These are phyloP conservation scores for Claviceps sp. DNA, from an alignment of 2,329 filamentous ascomycete species.

Conservation along the genomic window DNA sequence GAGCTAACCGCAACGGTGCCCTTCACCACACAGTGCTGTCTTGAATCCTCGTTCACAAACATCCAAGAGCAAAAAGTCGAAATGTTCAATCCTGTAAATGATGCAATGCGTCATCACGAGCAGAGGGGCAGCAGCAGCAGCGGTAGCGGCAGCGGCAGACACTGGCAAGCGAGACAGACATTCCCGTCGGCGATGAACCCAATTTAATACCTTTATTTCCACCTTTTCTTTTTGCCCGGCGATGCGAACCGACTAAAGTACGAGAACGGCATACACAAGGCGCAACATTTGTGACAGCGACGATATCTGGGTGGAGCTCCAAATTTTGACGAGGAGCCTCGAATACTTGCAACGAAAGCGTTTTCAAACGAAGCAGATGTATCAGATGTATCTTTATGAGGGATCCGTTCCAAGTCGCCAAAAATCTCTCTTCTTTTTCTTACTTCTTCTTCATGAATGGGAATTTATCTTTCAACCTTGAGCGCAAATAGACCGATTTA, in stretches of 20 bases:
- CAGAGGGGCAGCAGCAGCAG: neutral
- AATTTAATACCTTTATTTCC: conserved; percentile 2
- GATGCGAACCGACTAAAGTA: conserved; percentile 2
- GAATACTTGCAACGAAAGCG: neutral
- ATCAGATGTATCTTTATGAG: neutral
- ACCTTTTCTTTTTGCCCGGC: neutral
- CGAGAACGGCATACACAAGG: neutral
- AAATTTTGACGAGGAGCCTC: neutral
- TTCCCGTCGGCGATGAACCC: neutral
- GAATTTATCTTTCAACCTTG: neutral
- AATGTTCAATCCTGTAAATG: conserved; percentile 56
- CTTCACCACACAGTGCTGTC: conserved; percentile 41
- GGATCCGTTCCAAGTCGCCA: neutral
- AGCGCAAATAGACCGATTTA: conserved; percentile 5
- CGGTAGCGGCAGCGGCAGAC: neutral
- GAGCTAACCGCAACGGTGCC: neutral
- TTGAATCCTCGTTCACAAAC: conserved; percentile 51
- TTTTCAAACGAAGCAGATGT: neutral
- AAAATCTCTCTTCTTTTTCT: neutral
- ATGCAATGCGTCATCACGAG: neutral
- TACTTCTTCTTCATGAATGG: neutral
- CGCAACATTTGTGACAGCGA: neutral
- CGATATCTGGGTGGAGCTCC: neutral
- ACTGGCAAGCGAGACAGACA: neutral
- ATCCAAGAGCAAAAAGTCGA: conserved; percentile 47